A percentile compares a stretch with the other conserved stretches of the same genome.
phyloP scores from a whole-genome alignment of 768 basidiomycete genomes.

The Suillus tomentosus region DNA sequence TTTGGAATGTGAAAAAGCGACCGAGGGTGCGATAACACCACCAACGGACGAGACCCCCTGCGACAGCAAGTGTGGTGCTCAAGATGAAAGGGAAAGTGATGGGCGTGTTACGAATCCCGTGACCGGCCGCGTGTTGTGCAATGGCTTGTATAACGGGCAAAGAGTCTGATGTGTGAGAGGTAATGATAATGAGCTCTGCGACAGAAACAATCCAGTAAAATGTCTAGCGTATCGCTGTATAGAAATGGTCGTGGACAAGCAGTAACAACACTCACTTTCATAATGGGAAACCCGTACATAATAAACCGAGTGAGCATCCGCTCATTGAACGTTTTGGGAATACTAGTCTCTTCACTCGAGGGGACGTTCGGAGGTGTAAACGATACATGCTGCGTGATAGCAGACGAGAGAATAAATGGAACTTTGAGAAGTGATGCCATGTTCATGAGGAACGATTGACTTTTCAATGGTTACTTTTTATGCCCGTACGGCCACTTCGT shows the following conservation, averaged over 20 bases:
- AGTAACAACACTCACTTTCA: background rate
- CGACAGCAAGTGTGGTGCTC: slow-evolving; percentile 24
- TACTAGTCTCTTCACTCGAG: slow-evolving; percentile 36
- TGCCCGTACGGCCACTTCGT: no score
- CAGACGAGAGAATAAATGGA: slow-evolving; percentile 42
- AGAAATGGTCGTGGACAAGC: background rate
- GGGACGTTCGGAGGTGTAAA: slow-evolving; percentile 49
- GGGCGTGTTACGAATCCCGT: background rate
- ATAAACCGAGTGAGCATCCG: background rate
- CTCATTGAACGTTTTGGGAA: background rate
- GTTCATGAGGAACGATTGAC: slow-evolving; percentile 7
- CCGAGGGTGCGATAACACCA: slow-evolving; percentile 37
- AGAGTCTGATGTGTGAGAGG: background rate
- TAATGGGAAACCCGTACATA: background rate
- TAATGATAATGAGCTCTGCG: background rate
- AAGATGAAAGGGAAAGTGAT: slow-evolving; percentile 18
- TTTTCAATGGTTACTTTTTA: background rate
- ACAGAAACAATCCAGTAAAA: slow-evolving; percentile 2
- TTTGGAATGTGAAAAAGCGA: slow-evolving; percentile 44
- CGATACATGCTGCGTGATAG: slow-evolving; percentile 41
- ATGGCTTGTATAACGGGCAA: background rate
- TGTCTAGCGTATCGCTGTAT: background rate
- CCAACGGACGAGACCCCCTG: slow-evolving; percentile 28
- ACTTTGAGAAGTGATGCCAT: slow-evolving; percentile 37
- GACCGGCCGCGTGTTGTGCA: background rate